Evolutionary conservation across 2,329 filamentous ascomycete species (phyloP).

Genomic region (Lachnellula cervina): DNA sequence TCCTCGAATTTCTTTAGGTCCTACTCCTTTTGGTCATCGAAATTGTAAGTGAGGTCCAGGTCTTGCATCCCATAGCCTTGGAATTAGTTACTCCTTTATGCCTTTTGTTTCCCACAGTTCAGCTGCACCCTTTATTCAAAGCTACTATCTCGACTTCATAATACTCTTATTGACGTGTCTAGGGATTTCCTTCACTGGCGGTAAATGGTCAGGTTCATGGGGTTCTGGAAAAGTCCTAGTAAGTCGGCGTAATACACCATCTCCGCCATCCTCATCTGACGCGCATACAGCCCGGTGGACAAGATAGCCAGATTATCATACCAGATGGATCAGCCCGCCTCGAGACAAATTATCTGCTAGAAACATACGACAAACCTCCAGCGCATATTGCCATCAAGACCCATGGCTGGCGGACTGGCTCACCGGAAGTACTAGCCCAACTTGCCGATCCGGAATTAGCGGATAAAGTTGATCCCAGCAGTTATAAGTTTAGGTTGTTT

Average conservation of each 20-base stretch:
- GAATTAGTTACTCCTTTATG: background rate
- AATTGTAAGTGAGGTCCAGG: conserved; percentile 34
- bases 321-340: conserved; percentile 31
- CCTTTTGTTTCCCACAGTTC: background rate
- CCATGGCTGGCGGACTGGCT: conserved; percentile 43
- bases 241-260: background rate
- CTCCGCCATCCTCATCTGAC: background rate
- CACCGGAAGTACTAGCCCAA: conserved; percentile 34
- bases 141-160: background rate
- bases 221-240: conserved; percentile 43
- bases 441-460: conserved; percentile 24
- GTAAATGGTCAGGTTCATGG: conserved; percentile 45
- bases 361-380: conserved; percentile 43
- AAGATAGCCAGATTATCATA: conserved; percentile 33
- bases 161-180: background rate
- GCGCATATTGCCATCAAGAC: conserved; percentile 44
- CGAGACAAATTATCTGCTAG: conserved; percentile 46
- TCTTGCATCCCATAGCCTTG: too few relatives aligned
- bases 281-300: conserved; percentile 32
- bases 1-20: conserved; percentile 40
- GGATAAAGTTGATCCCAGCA: conserved; percentile 27
- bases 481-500: conserved; percentile 45
- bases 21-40: conserved; percentile 38
- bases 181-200: conserved; percentile 41
- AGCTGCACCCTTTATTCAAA: background rate